These are phyloP conservation scores for Fusarium sp. DNA, from an alignment of 2,329 filamentous ascomycete species.

Conservation along the genomic window DNA sequence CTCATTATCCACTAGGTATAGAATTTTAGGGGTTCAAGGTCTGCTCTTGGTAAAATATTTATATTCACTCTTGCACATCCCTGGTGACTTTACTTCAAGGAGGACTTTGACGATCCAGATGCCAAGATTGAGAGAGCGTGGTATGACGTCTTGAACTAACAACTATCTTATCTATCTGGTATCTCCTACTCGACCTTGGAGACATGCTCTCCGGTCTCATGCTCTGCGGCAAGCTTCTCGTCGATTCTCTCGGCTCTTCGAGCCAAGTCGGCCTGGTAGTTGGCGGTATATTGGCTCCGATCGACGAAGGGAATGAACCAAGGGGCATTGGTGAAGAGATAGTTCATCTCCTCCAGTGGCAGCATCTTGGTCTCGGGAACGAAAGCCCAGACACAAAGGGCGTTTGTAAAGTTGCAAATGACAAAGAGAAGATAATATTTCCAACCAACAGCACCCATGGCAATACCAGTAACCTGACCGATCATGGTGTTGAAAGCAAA, in stretches of 20 bases:
- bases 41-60: too few species aligned
- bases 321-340: constrained; percentile 28
- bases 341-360: constrained; percentile 75
- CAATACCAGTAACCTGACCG: constrained; percentile 43
- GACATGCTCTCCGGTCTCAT: constrained; percentile 22
- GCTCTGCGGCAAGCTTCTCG: constrained; percentile 22
- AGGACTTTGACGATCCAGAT: too few species aligned
- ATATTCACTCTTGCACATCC: too few species aligned
- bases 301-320: constrained; percentile 27
- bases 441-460: constrained; percentile 54
- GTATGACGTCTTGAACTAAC: too few species aligned
- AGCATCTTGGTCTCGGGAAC: constrained; percentile 75
- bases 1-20: too few species aligned
- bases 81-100: too few species aligned
- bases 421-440: constrained; percentile 58
- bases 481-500: constrained; percentile 86
- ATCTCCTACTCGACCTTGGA: background rate
- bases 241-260: constrained; percentile 58
- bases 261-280: constrained; percentile 64
- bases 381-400: constrained; percentile 70
- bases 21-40: too few species aligned
- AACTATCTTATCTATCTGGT: too few species aligned
- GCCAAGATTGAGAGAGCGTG: too few species aligned
- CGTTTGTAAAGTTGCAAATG: constrained; percentile 48
- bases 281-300: constrained; percentile 33